These are phyloP conservation scores for Solanum sejunctum DNA, from an alignment of 257 asterid species.

Conservation along the genomic window DNA sequence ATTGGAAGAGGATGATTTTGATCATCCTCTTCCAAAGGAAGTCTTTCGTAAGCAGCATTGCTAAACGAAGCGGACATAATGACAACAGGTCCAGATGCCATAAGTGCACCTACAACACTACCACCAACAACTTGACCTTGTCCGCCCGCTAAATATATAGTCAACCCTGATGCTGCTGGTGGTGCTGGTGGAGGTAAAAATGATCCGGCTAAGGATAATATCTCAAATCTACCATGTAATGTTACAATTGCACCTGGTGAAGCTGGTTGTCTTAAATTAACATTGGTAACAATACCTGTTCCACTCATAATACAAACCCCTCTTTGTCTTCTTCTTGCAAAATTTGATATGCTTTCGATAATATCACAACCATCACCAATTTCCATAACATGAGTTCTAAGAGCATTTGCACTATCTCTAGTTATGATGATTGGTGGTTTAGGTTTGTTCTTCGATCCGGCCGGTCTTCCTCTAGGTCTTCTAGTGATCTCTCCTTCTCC, in stretches of 20 bases:
- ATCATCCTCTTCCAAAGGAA: constrained; percentile 75
- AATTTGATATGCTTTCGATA: constrained; percentile 59
- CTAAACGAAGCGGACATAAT: constrained; percentile 91
- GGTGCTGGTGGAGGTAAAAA: constrained; percentile 96
- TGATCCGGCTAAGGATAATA: constrained; percentile 63
- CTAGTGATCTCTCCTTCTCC: constrained; percentile 40
- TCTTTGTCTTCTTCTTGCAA: constrained; percentile 69
- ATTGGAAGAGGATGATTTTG: neutral
- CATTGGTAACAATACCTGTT: constrained; percentile 66
- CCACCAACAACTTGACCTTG: constrained; percentile 98
- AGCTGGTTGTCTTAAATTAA: constrained; percentile 72
- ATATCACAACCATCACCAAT: constrained; percentile 72
- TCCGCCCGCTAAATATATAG: constrained; percentile 75
- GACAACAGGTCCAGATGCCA: constrained; percentile 79
- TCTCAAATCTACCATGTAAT: constrained; percentile 77
- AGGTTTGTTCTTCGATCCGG: constrained; percentile 85
- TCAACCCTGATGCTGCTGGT: constrained; percentile 53
- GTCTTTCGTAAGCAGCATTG: constrained; percentile 82
- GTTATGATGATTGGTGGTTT: constrained; percentile 87
- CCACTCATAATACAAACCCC: constrained; percentile 92
- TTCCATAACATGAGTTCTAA: constrained; percentile 91
- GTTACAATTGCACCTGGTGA: constrained; percentile 71
- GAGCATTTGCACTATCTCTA: constrained; percentile 86
- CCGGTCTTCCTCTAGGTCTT: constrained; percentile 72
- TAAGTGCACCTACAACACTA: constrained; percentile 67